These are phyloP conservation scores for Licmophora abbreviata DNA, from an alignment of 108 stramenopile species.

Conservation along the genomic window DNA sequence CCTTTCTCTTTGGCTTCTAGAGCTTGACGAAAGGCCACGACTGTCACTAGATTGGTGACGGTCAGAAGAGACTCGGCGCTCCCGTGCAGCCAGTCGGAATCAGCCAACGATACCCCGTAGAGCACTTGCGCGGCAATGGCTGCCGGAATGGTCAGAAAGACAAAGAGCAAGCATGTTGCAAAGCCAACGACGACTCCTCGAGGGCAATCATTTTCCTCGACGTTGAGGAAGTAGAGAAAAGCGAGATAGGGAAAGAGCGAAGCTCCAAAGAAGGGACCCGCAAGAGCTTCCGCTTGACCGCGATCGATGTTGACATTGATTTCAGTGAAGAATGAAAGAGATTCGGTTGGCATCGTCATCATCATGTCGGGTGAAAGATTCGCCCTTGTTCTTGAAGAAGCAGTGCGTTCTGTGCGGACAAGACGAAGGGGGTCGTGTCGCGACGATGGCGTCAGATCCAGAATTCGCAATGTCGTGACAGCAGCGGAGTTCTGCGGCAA, in stretches of 20 bases:
- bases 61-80: constrained; percentile 84
- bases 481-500: too few species aligned
- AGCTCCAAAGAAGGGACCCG: constrained; percentile 81
- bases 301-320: constrained; percentile 17
- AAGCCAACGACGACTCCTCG: constrained; percentile 85
- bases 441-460: too few species aligned
- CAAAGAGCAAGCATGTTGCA: constrained; percentile 83
- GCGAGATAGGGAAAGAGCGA: constrained; percentile 89
- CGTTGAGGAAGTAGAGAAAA: constrained; percentile 81
- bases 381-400: not conserved
- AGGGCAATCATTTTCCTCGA: constrained; percentile 72
- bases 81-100: constrained; percentile 91
- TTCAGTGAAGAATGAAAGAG: not conserved
- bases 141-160: constrained; percentile 88
- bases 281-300: constrained; percentile 56
- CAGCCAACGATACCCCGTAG: constrained; percentile 85
- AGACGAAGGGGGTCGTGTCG: too few species aligned
- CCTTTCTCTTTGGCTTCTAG: constrained; percentile 48
- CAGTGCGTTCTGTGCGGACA: not conserved
- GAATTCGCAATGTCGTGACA: too few species aligned
- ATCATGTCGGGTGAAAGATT: too few species aligned
- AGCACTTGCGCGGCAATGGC: constrained; percentile 77
- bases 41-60: constrained; percentile 82
- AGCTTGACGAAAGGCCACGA: constrained; percentile 77
- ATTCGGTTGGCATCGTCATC: constrained; percentile 2